Evolutionary conservation across 1,284 basidiomycete species (phyloP), one percentile per base, ranked within the genome.

Genomic region (Trichosporon faecale): DNA sequence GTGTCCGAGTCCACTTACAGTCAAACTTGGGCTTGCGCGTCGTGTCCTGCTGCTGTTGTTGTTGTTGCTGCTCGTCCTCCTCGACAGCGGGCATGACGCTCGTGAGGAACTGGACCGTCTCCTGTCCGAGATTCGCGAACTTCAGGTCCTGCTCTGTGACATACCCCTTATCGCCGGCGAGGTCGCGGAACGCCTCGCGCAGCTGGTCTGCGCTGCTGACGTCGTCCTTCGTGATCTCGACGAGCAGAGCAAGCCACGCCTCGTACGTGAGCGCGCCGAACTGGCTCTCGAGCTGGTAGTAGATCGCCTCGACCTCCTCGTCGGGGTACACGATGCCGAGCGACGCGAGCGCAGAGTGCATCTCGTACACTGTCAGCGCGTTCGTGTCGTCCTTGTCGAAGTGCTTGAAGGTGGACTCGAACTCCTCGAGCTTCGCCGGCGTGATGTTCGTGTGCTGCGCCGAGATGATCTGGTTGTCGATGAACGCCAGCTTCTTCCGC

Each of bases 391-490:
- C 94, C 75, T 90, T 91, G 83, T 98, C 95, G 79, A 99, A 99
- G 84, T 98, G 95, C 69, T 96, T 89, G 88, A 98, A 99, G 1
- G 95, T 97, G 78, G 91, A 90, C 82, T 98, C 95, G 76, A 98
- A 98, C 80, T 98, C 95, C 82, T 98, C 95, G 27, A 98, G 86
- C 81, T 98, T 95, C 2, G 94, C 95, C 0, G 97, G 95, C 0
- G 95, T 97, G 73, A 98, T 72, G 70, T 83, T 83, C 35, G 78
- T 80, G 67, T 83, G 79, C 57, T 74, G 75, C 0, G 80, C 78
- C 6, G 95, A 95, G 0, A 98, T 92, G 77, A 98, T 94, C 87
- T 98, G 96, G 80, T 99, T 98, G 76, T 98, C 94, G 70, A 98
- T 92, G 81, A 98, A 98, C 0, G 91, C 89, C 44, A 95, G 89